These are phyloP conservation scores for Colletotrichum eremochloae DNA, from an alignment of 2,329 filamentous ascomycete genomes.

Conservation along the genomic window DNA sequence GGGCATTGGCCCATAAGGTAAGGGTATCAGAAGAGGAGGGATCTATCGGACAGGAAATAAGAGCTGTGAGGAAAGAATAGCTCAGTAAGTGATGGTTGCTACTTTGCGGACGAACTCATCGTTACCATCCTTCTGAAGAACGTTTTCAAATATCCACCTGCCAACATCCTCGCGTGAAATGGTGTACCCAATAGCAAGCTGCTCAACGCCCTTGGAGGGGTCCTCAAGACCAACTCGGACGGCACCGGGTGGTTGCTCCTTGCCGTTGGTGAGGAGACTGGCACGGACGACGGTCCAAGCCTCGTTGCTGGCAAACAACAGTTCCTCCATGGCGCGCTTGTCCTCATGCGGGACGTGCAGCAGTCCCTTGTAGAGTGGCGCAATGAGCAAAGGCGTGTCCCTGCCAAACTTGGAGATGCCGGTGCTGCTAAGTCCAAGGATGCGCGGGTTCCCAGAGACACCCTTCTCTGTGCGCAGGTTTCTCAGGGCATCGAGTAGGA, in stretches of 20 bases:
- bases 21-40: background rate
- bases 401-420: conserved; percentile 55
- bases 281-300: conserved; percentile 51
- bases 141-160: conserved; percentile 56
- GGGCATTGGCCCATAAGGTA: background rate
- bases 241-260: conserved; percentile 42
- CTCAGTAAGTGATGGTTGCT: conserved; percentile 47
- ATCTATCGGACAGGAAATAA: background rate
- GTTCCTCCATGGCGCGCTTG: conserved; percentile 60
- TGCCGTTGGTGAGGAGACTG: conserved; percentile 50
- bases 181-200: conserved; percentile 56
- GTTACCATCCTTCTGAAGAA: conserved; percentile 45
- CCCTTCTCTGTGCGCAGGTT: conserved; percentile 46
- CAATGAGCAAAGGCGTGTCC: conserved; percentile 56
- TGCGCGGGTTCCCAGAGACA: conserved; percentile 48
- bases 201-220: conserved; percentile 49
- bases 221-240: conserved; percentile 53
- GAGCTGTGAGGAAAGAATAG: background rate
- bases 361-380: conserved; percentile 57
- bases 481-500: conserved; percentile 57
- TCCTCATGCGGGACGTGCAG: conserved; percentile 56
- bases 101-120: conserved; percentile 48
- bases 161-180: conserved; percentile 59
- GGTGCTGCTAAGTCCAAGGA: conserved; percentile 58
- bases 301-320: conserved; percentile 47